Evolutionary conservation across 2,329 filamentous ascomycete genomes (phyloP).

Genomic region (Trichophyton simii): DNA sequence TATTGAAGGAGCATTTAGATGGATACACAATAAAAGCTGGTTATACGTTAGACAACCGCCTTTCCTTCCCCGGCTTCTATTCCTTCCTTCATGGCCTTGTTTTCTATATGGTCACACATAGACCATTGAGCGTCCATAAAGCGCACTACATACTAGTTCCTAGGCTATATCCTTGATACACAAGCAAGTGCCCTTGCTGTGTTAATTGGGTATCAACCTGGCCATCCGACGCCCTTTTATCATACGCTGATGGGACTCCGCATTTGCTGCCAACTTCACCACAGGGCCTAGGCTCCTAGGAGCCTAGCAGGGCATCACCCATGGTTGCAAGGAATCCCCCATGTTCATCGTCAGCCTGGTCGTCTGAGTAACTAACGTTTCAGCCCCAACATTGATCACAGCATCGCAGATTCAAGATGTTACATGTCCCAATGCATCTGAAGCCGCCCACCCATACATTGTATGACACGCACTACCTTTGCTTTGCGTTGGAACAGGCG

Average conservation of each 20-base stretch:
- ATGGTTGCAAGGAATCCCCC: not conserved
- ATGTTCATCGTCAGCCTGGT: not conserved
- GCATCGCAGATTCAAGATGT: not conserved
- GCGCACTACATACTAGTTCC: not conserved
- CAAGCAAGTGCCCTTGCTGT: not conserved
- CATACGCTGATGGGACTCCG: not conserved
- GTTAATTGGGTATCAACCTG: not conserved
- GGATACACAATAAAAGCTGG: not conserved
- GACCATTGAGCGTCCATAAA: not conserved
- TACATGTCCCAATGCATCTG: not conserved
- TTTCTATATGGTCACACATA: not conserved
- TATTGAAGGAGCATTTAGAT: not conserved
- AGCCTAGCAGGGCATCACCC: not conserved
- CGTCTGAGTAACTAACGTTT: not conserved
- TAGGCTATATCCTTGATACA: not conserved
- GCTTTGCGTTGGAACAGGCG: not conserved
- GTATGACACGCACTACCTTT: not conserved
- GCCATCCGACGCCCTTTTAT: too few species aligned
- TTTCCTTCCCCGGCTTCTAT: not conserved
- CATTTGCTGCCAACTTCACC: not conserved
- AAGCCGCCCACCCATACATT: not conserved
- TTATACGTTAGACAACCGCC: not conserved
- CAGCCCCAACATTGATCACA: not conserved
- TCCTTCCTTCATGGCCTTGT: not conserved
- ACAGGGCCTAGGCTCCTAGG: not conserved